Percentiles rank a stretch among this genome's conserved stretches.
These are phyloP conservation scores for Cytospora leucostoma DNA, from an alignment of 2,329 filamentous ascomycete species.

Conservation along the genomic window DNA sequence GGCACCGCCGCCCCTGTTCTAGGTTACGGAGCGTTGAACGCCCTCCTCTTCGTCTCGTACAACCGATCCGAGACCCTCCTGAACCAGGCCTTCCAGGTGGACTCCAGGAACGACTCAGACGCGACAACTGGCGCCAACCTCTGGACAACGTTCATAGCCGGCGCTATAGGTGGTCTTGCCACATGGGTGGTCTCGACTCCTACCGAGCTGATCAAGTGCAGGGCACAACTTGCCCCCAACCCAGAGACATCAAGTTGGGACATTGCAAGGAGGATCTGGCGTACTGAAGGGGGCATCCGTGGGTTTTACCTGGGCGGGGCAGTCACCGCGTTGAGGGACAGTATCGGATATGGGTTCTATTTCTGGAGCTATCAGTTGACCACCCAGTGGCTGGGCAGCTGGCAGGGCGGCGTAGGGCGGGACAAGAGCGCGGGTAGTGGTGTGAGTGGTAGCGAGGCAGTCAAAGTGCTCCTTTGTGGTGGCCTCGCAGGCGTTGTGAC, in stretches of 20 bases:
- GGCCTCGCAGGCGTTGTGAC: constrained; percentile 85
- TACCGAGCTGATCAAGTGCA: constrained; percentile 88
- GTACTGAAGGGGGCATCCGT: constrained; percentile 56
- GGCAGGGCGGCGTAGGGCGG: constrained; percentile 8
- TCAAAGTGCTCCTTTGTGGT: constrained; percentile 76
- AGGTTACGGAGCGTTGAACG: constrained; percentile 89
- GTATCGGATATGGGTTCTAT: constrained; percentile 95
- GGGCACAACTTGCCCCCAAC: constrained; percentile 67
- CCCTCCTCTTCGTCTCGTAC: constrained; percentile 86
- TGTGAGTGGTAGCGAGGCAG: constrained; percentile 47
- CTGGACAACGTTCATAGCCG: constrained; percentile 74
- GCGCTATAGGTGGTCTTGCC: constrained; percentile 77
- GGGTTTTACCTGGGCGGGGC: constrained; percentile 81
- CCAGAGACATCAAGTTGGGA: constrained; percentile 57
- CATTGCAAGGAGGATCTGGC: constrained; percentile 64
- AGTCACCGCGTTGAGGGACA: constrained; percentile 81
- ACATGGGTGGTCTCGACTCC: constrained; percentile 86
- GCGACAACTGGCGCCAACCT: constrained; percentile 52
- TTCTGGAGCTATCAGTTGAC: constrained; percentile 89
- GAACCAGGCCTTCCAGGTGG: constrained; percentile 38
- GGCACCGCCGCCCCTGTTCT: constrained; percentile 84
- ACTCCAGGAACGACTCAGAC: constrained; percentile 30
- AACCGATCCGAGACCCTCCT: constrained; percentile 76
- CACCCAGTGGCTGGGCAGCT: constrained; percentile 56
- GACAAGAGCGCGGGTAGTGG: not conserved